A percentile compares a stretch with the other conserved stretches of the same genome.
Evolutionary conservation across 202 grass and related monocot species (phyloP).

Genomic region (Setaria italica): DNA sequence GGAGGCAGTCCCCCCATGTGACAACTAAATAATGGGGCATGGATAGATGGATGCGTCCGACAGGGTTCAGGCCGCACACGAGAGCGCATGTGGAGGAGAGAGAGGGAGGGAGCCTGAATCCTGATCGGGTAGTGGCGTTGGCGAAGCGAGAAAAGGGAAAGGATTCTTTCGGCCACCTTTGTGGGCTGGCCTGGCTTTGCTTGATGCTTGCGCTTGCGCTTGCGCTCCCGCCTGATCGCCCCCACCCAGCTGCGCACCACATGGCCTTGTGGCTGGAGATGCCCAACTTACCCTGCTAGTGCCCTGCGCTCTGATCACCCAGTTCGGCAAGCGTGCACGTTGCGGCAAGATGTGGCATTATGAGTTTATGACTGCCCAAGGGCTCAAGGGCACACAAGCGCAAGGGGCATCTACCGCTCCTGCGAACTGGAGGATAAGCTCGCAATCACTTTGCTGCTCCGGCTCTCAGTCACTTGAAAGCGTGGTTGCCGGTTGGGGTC

Average conservation of each 20-base stretch:
- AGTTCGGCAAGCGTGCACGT: constrained; percentile 41
- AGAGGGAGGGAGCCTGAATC: not conserved
- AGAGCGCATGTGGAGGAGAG: constrained; percentile 56
- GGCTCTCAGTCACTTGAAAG: not conserved
- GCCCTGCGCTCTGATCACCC: not conserved
- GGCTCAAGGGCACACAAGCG: too few relatives aligned
- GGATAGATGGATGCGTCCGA: constrained; percentile 51
- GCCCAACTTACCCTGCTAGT: not conserved
- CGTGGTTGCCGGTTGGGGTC: not conserved
- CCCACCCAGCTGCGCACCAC: constrained; percentile 42
- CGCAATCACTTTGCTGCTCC: constrained; percentile 43
- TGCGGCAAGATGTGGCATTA: not conserved
- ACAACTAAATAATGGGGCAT: constrained; percentile 45
- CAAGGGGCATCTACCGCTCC: not conserved
- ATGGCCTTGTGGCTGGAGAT: not conserved
- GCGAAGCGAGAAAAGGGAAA: not conserved
- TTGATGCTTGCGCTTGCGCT: not conserved
- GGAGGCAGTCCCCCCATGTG: constrained; percentile 31
- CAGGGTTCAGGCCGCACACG: constrained; percentile 61
- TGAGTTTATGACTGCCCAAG: not conserved
- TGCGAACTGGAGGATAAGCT: constrained; percentile 14
- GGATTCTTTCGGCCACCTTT: constrained; percentile 42
- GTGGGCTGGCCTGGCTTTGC: not conserved
- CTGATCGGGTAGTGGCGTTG: not conserved
- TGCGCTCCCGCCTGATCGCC: not conserved